Evolutionary conservation across 2,329 filamentous ascomycete genomes (phyloP).

Genomic region (Phoma sp.): DNA sequence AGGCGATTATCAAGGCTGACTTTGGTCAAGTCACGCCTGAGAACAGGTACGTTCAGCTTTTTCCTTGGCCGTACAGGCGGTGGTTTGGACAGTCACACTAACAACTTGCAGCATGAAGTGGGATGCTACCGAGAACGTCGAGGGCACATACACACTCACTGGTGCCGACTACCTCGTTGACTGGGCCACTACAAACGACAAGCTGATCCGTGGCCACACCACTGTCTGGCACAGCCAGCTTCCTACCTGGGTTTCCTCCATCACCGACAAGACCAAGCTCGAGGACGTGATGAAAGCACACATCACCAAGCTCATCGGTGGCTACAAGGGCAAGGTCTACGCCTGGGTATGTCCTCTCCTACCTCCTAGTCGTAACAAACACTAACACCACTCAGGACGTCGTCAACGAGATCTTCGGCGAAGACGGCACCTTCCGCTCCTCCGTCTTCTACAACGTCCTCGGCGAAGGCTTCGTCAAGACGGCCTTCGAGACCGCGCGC

Average conservation of each 20-base stretch:
- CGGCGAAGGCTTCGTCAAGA: conserved; percentile 72
- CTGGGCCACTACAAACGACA: conserved; percentile 16
- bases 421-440: conserved; percentile 64
- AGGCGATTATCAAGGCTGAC: conserved; percentile 63
- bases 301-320: conserved; percentile 62
- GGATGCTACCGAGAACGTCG: conserved; percentile 60
- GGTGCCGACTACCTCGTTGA: conserved; percentile 44
- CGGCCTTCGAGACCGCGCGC: conserved; percentile 73
- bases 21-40: conserved; percentile 72
- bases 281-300: conserved; percentile 65
- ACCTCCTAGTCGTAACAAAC: not conserved
- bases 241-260: conserved; percentile 63
- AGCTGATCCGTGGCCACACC: conserved; percentile 21
- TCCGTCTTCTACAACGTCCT: conserved; percentile 72
- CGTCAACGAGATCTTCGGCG: conserved; percentile 44
- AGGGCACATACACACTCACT: conserved; percentile 62
- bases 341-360: conserved; percentile 52
- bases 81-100: not conserved
- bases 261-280: conserved; percentile 60
- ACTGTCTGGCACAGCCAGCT: conserved; percentile 58
- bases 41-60: conserved; percentile 52
- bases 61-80: not conserved
- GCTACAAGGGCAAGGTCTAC: conserved; percentile 69
- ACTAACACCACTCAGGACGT: conserved; percentile 16
- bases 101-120: conserved; percentile 65